Evolutionary conservation across 129 eudicot species (phyloP).

Genomic region (Flaveria bidentis): DNA sequence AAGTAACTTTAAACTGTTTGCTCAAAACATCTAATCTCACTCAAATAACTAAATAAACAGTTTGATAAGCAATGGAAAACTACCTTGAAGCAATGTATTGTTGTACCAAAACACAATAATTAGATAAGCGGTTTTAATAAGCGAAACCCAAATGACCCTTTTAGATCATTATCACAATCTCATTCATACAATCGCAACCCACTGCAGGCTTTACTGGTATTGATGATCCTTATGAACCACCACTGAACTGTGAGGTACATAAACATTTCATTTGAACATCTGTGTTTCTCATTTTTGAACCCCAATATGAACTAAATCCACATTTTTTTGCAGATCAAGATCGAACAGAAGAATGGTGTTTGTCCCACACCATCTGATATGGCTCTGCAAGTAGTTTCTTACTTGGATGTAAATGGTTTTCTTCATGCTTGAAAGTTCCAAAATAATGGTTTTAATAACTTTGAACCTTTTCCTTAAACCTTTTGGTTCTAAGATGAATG

Average conservation of each 20-base stretch:
- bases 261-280: background rate
- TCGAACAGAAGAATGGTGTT: slow-evolving; percentile 55
- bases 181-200: slow-evolving; percentile 16
- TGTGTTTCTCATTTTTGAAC: background rate
- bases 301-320: background rate
- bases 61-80: background rate
- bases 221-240: slow-evolving; percentile 96
- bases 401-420: slow-evolving; percentile 73
- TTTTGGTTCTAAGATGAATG: slow-evolving; percentile 4
- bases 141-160: background rate
- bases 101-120: slow-evolving; percentile 1
- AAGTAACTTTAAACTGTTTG: background rate
- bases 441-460: background rate
- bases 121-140: background rate
- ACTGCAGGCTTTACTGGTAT: slow-evolving; percentile 94
- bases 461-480: background rate
- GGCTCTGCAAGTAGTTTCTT: slow-evolving; percentile 79
- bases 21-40: background rate
- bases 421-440: slow-evolving; percentile 48
- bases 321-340: slow-evolving; percentile 59
- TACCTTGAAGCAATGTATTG: background rate
- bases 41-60: background rate
- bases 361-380: slow-evolving; percentile 84
- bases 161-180: slow-evolving; percentile 3
- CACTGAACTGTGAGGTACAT: slow-evolving; percentile 84